Evolutionary conservation across 352 stramenopile genomes (phyloP).

Genomic region (Phytophthora fragariaefolia): DNA sequence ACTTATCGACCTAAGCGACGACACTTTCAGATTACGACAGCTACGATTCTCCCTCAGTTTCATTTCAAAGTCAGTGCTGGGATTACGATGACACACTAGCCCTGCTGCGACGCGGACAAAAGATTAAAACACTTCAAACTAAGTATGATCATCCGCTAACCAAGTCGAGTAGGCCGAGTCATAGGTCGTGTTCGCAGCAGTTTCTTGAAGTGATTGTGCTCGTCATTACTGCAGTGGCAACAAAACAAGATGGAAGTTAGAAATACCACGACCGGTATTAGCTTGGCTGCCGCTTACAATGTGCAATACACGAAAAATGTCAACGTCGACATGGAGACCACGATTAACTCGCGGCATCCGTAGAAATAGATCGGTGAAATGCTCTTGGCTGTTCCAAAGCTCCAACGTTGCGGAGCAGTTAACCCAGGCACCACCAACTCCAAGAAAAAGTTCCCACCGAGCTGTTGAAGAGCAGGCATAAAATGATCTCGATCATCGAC

Average conservation of each 20-base stretch:
- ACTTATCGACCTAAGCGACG: too few species aligned
- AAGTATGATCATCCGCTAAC: too few species aligned
- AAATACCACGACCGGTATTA: neutral
- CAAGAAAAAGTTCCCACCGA: conserved; percentile 76
- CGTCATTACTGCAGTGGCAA: neutral
- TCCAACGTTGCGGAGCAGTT: conserved; percentile 48
- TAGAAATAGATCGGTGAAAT: conserved; percentile 46
- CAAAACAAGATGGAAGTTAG: too few species aligned
- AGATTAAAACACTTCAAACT: too few species aligned
- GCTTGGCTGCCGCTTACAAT: conserved; percentile 42
- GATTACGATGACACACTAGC: too few species aligned
- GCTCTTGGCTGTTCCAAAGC: conserved; percentile 37
- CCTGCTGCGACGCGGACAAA: too few species aligned
- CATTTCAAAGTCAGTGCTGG: too few species aligned
- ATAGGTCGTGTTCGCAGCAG: neutral
- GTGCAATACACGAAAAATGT: conserved; percentile 59
- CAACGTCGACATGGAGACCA: conserved; percentile 44
- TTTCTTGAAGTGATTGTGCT: conserved; percentile 2
- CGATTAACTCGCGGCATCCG: conserved; percentile 56
- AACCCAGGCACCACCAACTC: conserved; percentile 57
- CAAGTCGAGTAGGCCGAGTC: too few species aligned
- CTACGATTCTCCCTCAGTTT: too few species aligned
- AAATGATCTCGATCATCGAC: too few species aligned
- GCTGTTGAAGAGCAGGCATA: conserved; percentile 72
- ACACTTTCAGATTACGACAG: too few species aligned